Base-by-base conservation (phyloP, 1,284 basidiomycete species). In the Coriolopsis trogii region DNA sequence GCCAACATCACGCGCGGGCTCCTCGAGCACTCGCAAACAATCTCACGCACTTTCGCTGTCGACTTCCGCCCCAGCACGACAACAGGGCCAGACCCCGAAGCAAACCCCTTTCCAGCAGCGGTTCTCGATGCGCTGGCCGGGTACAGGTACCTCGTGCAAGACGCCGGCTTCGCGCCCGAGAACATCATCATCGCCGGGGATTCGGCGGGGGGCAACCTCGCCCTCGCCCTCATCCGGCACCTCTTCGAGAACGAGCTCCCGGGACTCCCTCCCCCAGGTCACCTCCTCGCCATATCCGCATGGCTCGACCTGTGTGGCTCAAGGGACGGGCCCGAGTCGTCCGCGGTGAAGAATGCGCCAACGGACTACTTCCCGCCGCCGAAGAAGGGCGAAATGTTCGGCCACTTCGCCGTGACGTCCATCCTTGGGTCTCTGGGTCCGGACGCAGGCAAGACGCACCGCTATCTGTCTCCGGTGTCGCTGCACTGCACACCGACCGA, bases 141-240 rank as follows among this genome's bases (percentile, higher is more conserved):
- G 0, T 88, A 87, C 63, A 70, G 75, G 46, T 83, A 87, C 60
- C 77, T 87, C 7, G 74, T 85, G 28, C 54, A 62, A 20, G 59
- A 62, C 0, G 63, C 74, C 26, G 69, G 71, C 0, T 73, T 79
- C 49, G 49, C 61, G 5, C 70, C 75, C 10, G 58, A 67, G 8
- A 73, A 82, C 61, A 84, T 91, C 56, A 71, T 87, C 38, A 47
- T 91, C 16, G 74, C 73, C 16, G 88, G 88, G 3, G 87, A 91
- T 63, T 85, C 82, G 13, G 87, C 88, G 0, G 89, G 89, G 3
- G 89, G 78, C 1, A 87, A 89, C 64, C 74, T 90, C 16, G 83
- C 80, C 0, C 71, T 84, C 20, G 82, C 84, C 0, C 70, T 83
- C 25, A 72, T 70, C 12, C 75, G 78, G 12, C 82, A 82, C 58